A percentile compares a stretch with the other conserved stretches of the same genome.
phyloP scores from a whole-genome alignment of 805 yeast species.

The Clavispora carvajalis region DNA sequence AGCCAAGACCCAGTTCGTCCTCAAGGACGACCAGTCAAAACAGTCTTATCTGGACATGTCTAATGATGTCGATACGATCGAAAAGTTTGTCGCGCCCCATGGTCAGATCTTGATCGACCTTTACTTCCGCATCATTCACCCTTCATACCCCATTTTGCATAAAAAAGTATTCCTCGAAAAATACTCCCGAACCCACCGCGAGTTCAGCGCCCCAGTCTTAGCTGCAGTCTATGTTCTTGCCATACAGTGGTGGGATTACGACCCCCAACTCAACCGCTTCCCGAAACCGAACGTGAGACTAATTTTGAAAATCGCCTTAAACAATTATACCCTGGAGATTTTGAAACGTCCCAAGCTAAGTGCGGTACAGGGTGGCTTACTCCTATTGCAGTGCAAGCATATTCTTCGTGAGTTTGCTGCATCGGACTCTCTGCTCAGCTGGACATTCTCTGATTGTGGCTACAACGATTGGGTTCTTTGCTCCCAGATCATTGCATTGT shows the following conservation, averaged over 20 bases:
- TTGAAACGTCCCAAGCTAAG: constrained; percentile 84
- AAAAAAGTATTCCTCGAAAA: constrained; percentile 89
- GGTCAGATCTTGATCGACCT: constrained; percentile 77
- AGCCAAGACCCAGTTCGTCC: constrained; percentile 64
- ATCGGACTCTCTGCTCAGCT: constrained; percentile 12
- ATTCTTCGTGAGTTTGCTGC: constrained; percentile 19
- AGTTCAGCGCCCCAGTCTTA: constrained; percentile 82
- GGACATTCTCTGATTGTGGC: constrained; percentile 29
- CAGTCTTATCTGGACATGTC: constrained; percentile 65
- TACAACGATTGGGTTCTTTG: constrained; percentile 79
- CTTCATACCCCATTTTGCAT: constrained; percentile 86
- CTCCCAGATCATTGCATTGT: constrained; percentile 79
- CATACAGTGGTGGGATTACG: constrained; percentile 91
- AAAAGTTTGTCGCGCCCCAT: constrained; percentile 83
- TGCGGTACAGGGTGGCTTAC: constrained; percentile 84
- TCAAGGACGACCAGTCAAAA: constrained; percentile 76
- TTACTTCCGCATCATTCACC: constrained; percentile 82
- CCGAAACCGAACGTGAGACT: constrained; percentile 71
- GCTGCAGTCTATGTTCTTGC: constrained; percentile 91
- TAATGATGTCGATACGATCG: constrained; percentile 77
- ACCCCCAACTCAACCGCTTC: constrained; percentile 65
- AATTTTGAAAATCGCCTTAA: constrained; percentile 46
- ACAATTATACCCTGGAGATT: constrained; percentile 68
- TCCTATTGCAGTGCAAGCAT: constrained; percentile 63
- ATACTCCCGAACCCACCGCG: constrained; percentile 85